Evolutionary conservation across 1,284 basidiomycete species (phyloP).

Genomic region (Cutaneotrichosporon cutaneum): DNA sequence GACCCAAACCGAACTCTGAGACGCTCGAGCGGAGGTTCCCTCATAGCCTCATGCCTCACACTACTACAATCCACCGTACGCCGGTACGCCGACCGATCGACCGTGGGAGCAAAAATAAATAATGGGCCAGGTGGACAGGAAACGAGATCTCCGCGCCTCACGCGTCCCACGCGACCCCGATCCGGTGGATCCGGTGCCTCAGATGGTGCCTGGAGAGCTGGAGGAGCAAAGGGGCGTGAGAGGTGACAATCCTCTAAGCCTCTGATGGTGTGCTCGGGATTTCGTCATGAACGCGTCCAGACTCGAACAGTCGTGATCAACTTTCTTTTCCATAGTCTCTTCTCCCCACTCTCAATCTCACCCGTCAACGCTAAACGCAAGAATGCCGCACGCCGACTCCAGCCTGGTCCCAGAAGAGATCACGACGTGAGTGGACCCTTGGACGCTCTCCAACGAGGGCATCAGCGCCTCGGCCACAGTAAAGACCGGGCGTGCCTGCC

Average conservation of each 20-base stretch:
- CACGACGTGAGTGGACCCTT: constrained; percentile 51
- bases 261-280: background rate
- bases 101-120: constrained; percentile 1
- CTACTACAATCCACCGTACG: too few species aligned
- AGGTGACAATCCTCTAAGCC: background rate
- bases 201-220: too few species aligned
- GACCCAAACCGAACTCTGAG: too few species aligned
- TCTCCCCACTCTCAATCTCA: background rate
- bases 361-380: background rate
- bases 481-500: background rate
- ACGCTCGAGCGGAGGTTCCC: background rate
- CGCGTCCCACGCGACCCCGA: background rate
- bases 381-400: constrained; percentile 81
- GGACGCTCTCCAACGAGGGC: too few species aligned
- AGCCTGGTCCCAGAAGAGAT: constrained; percentile 68
- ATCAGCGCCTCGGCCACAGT: too few species aligned
- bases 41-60: background rate
- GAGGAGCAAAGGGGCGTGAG: too few species aligned
- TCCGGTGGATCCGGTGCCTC: background rate
- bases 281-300: too few species aligned
- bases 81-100: too few species aligned
- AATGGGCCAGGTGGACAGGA: too few species aligned
- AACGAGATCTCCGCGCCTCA: background rate
- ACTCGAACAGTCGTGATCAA: background rate
- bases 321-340: background rate